Conservation (phyloP, 2,329 filamentous ascomycete species). For the Aureobasidium musti region DNA sequence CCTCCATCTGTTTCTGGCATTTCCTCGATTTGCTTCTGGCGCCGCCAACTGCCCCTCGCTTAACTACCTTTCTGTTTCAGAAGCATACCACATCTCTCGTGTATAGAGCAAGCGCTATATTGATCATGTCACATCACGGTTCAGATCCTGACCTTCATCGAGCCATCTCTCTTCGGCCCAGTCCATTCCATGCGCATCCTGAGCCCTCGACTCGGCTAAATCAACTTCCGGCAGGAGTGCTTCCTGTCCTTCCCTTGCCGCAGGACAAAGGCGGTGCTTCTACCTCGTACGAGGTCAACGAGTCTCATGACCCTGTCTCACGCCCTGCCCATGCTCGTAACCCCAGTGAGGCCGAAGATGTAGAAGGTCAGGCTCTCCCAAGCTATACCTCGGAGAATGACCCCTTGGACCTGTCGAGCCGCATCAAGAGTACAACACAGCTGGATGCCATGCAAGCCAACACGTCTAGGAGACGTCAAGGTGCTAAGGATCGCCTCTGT, state of each 20-base stretch:
- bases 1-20: constrained; percentile 1
- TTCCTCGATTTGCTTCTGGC: background rate
- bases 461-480: constrained; percentile 71
- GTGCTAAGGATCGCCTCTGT: constrained; percentile 34
- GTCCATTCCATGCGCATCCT: constrained; percentile 46
- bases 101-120: background rate
- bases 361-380: constrained; percentile 56
- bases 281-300: constrained; percentile 45
- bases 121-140: constrained; percentile 36
- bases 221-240: constrained; percentile 32
- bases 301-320: constrained; percentile 42
- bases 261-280: constrained; percentile 40
- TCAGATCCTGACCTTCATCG: constrained; percentile 51
- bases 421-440: constrained; percentile 75
- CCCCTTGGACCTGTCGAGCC: constrained; percentile 75
- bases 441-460: constrained; percentile 77
- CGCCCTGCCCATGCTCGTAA: constrained; percentile 41
- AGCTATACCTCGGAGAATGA: constrained; percentile 68
- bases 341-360: constrained; percentile 41
- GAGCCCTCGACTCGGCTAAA: constrained; percentile 36
- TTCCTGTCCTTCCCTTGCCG: constrained; percentile 37
- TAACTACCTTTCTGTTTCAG: background rate
- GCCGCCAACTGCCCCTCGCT: background rate
- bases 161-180: constrained; percentile 52
- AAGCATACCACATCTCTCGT: constrained; percentile 4